These are phyloP conservation scores for Parmales sp. DNA, from an alignment of 108 stramenopile genomes.

Conservation along the genomic window DNA sequence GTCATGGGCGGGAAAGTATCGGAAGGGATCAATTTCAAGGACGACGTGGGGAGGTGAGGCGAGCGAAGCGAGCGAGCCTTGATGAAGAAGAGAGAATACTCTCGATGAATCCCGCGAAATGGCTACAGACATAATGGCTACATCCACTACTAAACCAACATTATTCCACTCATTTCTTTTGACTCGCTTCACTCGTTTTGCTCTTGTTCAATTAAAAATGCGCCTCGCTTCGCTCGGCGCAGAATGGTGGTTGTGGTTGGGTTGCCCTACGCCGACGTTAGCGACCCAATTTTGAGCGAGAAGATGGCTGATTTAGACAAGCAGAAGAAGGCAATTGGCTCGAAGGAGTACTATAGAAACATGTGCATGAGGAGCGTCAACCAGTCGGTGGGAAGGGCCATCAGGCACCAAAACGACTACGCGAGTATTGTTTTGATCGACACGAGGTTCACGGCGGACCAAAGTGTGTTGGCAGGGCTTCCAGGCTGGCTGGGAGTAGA, in stretches of 20 bases:
- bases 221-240: no score
- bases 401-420: conserved; percentile 87
- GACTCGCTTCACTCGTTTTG: no score
- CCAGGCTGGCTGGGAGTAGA: no score
- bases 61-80: no score
- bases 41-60: conserved; percentile 92
- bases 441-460: conserved; percentile 60
- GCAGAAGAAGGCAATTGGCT: conserved; percentile 24
- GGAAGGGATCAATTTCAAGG: conserved; percentile 97
- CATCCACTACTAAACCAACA: no score
- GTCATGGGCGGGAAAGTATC: conserved; percentile 95
- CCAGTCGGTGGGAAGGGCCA: conserved; percentile 94
- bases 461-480: conserved; percentile 46
- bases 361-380: conserved; percentile 96
- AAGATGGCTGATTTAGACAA: conserved; percentile 63
- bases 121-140: no score
- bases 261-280: conserved; percentile 91
- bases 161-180: no score
- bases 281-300: conserved; percentile 86
- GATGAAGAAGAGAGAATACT: no score
- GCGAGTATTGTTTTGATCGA: conserved; percentile 82
- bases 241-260: conserved; percentile 93
- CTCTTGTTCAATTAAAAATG: no score
- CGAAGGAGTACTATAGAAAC: conserved; percentile 72
- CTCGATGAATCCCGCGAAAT: no score